Percentiles rank a stretch among this genome's conserved stretches.
Evolutionary conservation across 495 filamentous ascomycete genomes (phyloP).

Genomic region (Aspergillus sclerotiicarbonarius): DNA sequence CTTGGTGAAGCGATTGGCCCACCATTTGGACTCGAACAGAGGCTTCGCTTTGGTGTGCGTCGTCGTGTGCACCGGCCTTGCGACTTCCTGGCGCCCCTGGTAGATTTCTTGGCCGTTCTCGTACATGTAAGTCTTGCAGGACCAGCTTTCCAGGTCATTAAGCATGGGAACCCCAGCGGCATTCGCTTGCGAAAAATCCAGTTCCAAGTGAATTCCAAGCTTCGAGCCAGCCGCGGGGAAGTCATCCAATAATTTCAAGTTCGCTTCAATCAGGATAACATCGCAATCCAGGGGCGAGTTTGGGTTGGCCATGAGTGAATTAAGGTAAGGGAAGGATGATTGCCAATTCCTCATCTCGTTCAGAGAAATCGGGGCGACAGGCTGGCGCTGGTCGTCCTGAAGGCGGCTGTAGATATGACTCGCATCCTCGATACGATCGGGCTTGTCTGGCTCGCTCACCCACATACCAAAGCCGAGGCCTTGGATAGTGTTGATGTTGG

Average conservation of each 20-base stretch:
- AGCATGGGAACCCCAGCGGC: conserved; percentile 37
- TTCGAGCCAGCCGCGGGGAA: conserved; percentile 41
- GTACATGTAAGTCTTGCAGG: conserved; percentile 47
- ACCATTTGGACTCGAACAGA: conserved; percentile 49
- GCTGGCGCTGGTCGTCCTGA: conserved; percentile 41
- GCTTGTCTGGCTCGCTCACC: conserved; percentile 44
- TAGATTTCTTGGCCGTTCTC: conserved; percentile 34
- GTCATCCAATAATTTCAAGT: conserved; percentile 45
- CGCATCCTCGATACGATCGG: conserved; percentile 40
- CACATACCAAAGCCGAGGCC: conserved; percentile 53
- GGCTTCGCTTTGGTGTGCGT: conserved; percentile 46
- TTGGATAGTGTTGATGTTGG: conserved; percentile 34
- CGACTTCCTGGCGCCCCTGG: conserved; percentile 36
- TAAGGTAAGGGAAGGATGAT: conserved; percentile 44
- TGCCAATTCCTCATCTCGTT: conserved; percentile 47
- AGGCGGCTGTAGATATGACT: conserved; percentile 52
- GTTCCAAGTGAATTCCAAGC: conserved; percentile 45
- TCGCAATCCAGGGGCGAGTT: conserved; percentile 42
- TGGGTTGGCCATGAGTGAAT: conserved; percentile 34
- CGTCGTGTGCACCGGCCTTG: conserved; percentile 38
- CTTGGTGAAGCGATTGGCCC: conserved; percentile 45
- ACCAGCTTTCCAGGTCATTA: conserved; percentile 47
- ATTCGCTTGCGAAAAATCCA: conserved; percentile 40
- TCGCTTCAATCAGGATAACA: conserved; percentile 49
- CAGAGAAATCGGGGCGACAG: conserved; percentile 35